Evolutionary conservation across 495 filamentous ascomycete genomes (phyloP), one percentile per base, ranked within the genome.

Genomic region (Thozetella sp.): DNA sequence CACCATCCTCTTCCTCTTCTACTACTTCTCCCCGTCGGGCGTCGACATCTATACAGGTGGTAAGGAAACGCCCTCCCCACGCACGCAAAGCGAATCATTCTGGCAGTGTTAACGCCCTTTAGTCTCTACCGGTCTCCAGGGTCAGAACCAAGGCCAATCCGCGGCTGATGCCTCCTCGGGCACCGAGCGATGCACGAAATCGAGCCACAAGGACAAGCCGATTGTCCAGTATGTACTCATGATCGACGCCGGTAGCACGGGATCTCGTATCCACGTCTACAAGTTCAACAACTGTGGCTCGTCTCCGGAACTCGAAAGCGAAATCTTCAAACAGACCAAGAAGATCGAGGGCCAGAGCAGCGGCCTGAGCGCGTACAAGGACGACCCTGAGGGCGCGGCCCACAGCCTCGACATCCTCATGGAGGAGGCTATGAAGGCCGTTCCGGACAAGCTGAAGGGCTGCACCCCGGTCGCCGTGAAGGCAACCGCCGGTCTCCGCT

Each of bases 231-330:
- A 97, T 81, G 95, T 92, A 58, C 84, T 97, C 63, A 98, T 99
- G 95, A 92, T 99, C 68, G 95, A 99, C 80, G 95, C 95, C 37
- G 95, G 95, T 56, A 97, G 93, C 76, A 97, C 94, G 43, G 95
- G 95, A 58, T 98, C 95, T 60, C 91, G 95, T 56, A 97, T 99
- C 69, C 95, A 99, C 76, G 93, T 98, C 56, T 99, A 97, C 79
- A 88, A 89, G 60, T 99, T 99, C 85, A 99, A 97, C 80, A 99
- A 98, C 80, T 99, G 95, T 78, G 96, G 93, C 54, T 72, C 89
- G 34, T 93, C 93, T 22, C 95, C 95, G n/a, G 95, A 98, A 76
- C 83, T 99, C 19, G 95, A 99, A 70, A 79, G 86, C 65, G 95
- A 99, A 70, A 81, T 88, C 22, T 99, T 99, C 72, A 86, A 96